Evolutionary conservation across 164 flowering plant genomes (phyloP), one percentile per base, ranked within the genome.

Genomic region (Stephania yunnanensis): DNA sequence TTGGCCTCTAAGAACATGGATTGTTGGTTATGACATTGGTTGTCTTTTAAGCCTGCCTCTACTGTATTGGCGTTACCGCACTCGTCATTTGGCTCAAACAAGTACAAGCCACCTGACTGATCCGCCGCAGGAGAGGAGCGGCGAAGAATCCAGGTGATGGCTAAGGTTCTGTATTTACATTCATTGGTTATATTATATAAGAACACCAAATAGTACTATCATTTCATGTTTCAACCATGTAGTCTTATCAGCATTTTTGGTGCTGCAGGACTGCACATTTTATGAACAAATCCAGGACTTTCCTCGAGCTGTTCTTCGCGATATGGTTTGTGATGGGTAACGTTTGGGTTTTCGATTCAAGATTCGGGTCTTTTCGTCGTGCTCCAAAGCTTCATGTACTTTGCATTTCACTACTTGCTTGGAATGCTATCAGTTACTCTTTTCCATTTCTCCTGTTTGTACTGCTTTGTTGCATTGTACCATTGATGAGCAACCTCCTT

Each of bases 321-420:
- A 92, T 95, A 75, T 95, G 99, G 99, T 95, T 95, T 64, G 99
- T 95, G 77, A 92, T 93, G 94, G 99, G 98, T 0, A 95, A 95
- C 63, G 94, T 95, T n/a, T 95, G 99, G 99, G 90, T 93, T 20
- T 92, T 93, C 53, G 98, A 93, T 80, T 80, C 94, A 48, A 91
- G 98, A 19, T 83, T 87, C 55, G 89, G 89, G 7, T 86, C 92
- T 4, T 90, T 87, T 80, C 75, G 74, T 15, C 86, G 78, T 65
- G 93, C 97, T 50, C 97, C 99, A 0, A 91, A 87, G 68, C 88
- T 95, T 36, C 93, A 93, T 63, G 74, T 85, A 29, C 92, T 95
- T 71, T 93, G 98, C 84, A 85, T 90, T 68, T 80, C 87, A 53
- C 82, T 95, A 66, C 89, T 95, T 25, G 89, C 92, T 29, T 95